These are phyloP conservation scores for Harringtonia aguacate DNA, from an alignment of 2,329 filamentous ascomycete species.

Conservation along the genomic window DNA sequence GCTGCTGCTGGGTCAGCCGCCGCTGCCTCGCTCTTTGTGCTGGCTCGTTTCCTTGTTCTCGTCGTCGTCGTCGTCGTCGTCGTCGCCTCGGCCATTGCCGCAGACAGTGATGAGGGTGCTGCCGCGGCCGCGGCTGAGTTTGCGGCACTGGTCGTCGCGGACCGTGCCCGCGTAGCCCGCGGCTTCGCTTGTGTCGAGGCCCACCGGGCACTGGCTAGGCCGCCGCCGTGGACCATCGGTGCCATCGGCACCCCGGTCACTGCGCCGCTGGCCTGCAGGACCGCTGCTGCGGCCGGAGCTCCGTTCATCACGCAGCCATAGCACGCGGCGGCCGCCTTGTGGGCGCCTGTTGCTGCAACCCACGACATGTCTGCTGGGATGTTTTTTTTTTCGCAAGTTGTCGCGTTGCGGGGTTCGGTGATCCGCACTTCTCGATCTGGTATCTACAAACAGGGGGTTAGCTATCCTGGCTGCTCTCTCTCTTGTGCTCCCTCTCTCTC, in stretches of 20 bases:
- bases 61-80: background rate
- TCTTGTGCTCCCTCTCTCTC: no score
- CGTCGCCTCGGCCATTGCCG: background rate
- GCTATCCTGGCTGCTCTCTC: no score
- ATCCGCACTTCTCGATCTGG: no score
- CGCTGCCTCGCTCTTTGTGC: constrained; percentile 10
- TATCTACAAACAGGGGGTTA: no score
- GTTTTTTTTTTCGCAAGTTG: no score
- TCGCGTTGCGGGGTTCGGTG: no score
- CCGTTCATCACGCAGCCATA: constrained; percentile 8
- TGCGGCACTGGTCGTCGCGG: background rate
- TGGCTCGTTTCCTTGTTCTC: constrained; percentile 10
- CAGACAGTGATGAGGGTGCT: no score
- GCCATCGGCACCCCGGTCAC: background rate
- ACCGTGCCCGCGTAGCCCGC: constrained; percentile 1
- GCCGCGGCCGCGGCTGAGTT: constrained; percentile 3
- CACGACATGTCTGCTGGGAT: constrained; percentile 11
- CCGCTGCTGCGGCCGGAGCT: constrained; percentile 1
- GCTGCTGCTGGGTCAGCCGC: no score
- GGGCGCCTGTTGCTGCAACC: constrained; percentile 8
- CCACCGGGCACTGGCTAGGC: background rate
- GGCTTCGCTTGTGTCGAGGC: constrained; percentile 8
- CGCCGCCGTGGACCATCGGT: no score
- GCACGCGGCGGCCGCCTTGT: constrained; percentile 8
- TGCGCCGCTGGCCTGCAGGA: constrained; percentile 1